These are phyloP conservation scores for Phytophthora pini DNA, from an alignment of 352 stramenopile genomes.

Conservation along the genomic window DNA sequence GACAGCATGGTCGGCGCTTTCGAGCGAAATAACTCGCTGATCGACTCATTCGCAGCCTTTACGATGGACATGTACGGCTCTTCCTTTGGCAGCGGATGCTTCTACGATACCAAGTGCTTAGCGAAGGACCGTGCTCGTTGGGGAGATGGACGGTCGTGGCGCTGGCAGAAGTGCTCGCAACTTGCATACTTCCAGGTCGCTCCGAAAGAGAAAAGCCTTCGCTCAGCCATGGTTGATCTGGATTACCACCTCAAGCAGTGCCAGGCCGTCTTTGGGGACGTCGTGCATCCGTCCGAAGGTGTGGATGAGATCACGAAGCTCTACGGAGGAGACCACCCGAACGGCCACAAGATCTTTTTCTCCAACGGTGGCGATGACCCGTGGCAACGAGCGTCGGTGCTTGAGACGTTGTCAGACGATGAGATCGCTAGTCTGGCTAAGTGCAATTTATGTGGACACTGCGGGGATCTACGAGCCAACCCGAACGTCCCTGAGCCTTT, in stretches of 20 bases:
- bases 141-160: constrained; percentile 84
- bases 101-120: constrained; percentile 86
- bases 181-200: constrained; percentile 90
- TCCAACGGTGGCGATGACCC: constrained; percentile 86
- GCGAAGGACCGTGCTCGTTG: constrained; percentile 54
- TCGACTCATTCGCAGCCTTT: constrained; percentile 82
- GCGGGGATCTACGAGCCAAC: constrained; percentile 65
- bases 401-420: constrained; percentile 61
- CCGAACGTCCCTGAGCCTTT: constrained; percentile 58
- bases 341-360: constrained; percentile 85
- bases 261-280: constrained; percentile 71
- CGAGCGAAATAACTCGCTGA: constrained; percentile 56
- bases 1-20: constrained; percentile 56
- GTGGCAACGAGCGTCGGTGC: constrained; percentile 83
- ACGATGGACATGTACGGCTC: constrained; percentile 81
- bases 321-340: constrained; percentile 79
- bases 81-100: constrained; percentile 80
- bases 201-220: constrained; percentile 61
- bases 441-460: constrained; percentile 87
- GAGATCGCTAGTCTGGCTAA: constrained; percentile 72
- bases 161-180: constrained; percentile 89
- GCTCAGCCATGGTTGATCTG: constrained; percentile 70
- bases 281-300: constrained; percentile 60
- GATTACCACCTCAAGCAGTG: constrained; percentile 87
- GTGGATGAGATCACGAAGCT: constrained; percentile 68